Base-by-base conservation (phyloP, 345 rosid genomes). In the Geranium brycei region DNA sequence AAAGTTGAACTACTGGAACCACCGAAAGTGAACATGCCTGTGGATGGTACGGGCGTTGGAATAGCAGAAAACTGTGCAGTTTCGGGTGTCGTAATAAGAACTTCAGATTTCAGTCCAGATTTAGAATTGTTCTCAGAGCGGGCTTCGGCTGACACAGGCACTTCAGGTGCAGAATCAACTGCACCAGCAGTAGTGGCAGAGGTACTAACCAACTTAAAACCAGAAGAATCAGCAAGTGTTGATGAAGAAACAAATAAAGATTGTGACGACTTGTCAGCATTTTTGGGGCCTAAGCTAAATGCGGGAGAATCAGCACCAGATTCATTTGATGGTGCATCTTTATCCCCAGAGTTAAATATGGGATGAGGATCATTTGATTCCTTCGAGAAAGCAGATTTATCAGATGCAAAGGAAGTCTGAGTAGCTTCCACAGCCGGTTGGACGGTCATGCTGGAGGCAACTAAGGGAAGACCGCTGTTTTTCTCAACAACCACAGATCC, bases 21-120 rank as follows among this genome's bases (percentile, higher is more conserved):
- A 73, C 83, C 81, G 53, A 73, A 77, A 17, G 79, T 72, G 72
- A 85, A 83, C 62, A 70, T 40, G 58, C 75, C 72, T 23, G 85
- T 73, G 62, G 73, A 69, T 28, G 82, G 41, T 19, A 68, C 56
- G 17, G 80, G 69, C 57, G 79, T 59, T 72, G 84, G 59, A 31
- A 68, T 76, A 72, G 79, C 56, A 65, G 79, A 68, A 67, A 77
- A 53, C 66, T 61, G 51, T 35, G 71, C 62, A 59, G 70, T 64
- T 61, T 72, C 77, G 35, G 81, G 64, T 53, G 62, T 19, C 23
- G 19, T 70, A 57, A 69, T 62, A 17, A 32, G 4, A 28, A 58
- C 71, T 56, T 59, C 83, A 19, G 62, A 62, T 69, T 78, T 80
- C 62, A 58, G 70, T 56, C 61, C 83, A 19, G 61, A 61, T 69